phyloP scores from a whole-genome alignment of 345 rosid genomes.

The Eucalyptus marginata region DNA sequence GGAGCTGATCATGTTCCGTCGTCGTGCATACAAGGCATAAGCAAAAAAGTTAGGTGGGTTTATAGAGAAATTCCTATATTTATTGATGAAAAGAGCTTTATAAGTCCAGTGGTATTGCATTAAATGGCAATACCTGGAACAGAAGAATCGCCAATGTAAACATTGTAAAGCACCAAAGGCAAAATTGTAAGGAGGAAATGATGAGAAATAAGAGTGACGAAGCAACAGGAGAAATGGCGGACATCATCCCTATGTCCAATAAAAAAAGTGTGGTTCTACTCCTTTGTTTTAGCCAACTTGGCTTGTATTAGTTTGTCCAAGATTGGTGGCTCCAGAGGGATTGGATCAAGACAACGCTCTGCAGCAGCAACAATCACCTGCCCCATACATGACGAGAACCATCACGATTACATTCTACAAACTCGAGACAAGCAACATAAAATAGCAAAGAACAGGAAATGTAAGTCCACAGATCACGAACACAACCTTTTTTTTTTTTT shows the following conservation, averaged over 20 bases:
- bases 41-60: background rate
- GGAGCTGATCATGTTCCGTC: background rate
- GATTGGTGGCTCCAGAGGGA: conserved; percentile 85
- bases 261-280: conserved; percentile 6
- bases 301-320: conserved; percentile 91
- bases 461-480: background rate
- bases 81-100: background rate
- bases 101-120: background rate
- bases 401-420: background rate
- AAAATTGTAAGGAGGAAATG: background rate
- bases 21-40: background rate
- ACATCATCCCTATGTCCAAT: background rate
- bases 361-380: conserved; percentile 96
- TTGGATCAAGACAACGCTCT: conserved; percentile 88
- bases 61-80: background rate
- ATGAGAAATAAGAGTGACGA: background rate
- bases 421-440: background rate
- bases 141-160: background rate
- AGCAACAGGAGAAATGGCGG: background rate
- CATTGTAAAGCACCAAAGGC: background rate
- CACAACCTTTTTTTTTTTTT: background rate
- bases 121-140: background rate
- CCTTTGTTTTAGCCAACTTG: conserved; percentile 55
- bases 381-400: background rate
- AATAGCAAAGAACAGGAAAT: background rate